A percentile compares a stretch with the other conserved stretches of the same genome.
These are phyloP conservation scores for Xylariaceae sp. DNA, from an alignment of 2,329 filamentous ascomycete genomes.

Conservation along the genomic window DNA sequence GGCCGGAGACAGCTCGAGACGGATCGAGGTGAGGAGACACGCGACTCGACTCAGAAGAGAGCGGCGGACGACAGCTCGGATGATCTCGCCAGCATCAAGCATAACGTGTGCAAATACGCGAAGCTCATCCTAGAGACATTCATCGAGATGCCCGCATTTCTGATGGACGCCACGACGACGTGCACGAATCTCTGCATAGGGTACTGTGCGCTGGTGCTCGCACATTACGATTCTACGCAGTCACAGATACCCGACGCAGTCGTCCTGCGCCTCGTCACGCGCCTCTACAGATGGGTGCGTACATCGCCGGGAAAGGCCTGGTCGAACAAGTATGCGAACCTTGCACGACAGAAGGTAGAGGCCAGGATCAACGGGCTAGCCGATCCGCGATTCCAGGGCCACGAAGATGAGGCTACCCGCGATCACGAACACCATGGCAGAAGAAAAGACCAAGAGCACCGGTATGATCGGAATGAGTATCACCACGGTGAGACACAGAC, in stretches of 20 bases:
- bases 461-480: background rate
- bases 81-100: slow-evolving; percentile 14
- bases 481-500: too few relatives aligned
- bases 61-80: background rate
- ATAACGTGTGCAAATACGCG: slow-evolving; percentile 27
- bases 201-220: slow-evolving; percentile 31
- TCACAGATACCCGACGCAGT: slow-evolving; percentile 26
- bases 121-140: slow-evolving; percentile 29
- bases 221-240: slow-evolving; percentile 29
- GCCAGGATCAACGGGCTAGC: slow-evolving; percentile 17
- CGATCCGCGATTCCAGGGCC: background rate
- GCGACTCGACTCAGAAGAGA: background rate
- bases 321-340: slow-evolving; percentile 27
- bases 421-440: background rate
- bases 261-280: slow-evolving; percentile 26
- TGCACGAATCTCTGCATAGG: slow-evolving; percentile 29
- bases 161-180: slow-evolving; percentile 28
- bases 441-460: background rate
- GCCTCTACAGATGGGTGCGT: slow-evolving; percentile 27
- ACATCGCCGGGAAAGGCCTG: slow-evolving; percentile 29
- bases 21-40: background rate
- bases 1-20: background rate
- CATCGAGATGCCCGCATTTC: slow-evolving; percentile 28
- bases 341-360: slow-evolving; percentile 28
- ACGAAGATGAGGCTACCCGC: background rate